These are phyloP conservation scores for Leccinum imitatum DNA, from an alignment of 768 basidiomycete species.

Conservation along the genomic window DNA sequence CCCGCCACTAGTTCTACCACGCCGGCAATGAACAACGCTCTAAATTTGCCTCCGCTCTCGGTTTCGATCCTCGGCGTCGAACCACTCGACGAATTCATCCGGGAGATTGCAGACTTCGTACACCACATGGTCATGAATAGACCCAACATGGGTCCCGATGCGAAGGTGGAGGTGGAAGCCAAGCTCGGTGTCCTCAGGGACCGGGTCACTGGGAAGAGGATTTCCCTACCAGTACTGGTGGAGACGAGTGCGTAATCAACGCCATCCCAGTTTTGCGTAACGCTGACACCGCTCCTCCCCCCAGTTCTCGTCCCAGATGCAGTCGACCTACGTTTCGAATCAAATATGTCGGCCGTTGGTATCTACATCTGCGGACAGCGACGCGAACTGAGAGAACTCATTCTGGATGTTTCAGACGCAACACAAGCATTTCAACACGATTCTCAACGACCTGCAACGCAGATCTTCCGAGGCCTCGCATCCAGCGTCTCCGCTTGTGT, in stretches of 20 bases:
- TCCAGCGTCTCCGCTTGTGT: conserved; percentile 59
- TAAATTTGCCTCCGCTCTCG: conserved; percentile 60
- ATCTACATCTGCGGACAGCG: conserved; percentile 5
- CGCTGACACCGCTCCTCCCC: conserved; percentile 6
- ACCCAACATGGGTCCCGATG: conserved; percentile 49
- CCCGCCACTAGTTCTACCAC: conserved; percentile 11
- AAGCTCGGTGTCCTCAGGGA: conserved; percentile 82
- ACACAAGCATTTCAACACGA: conserved; percentile 81
- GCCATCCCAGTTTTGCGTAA: neutral
- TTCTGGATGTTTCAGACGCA: conserved; percentile 54
- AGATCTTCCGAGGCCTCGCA: conserved; percentile 52
- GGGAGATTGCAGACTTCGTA: conserved; percentile 87
- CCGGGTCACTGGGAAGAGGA: conserved; percentile 49
- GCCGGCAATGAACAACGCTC: conserved; percentile 27
- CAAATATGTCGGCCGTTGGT: conserved; percentile 88
- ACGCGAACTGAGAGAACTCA: conserved; percentile 14
- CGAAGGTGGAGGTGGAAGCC: conserved; percentile 81
- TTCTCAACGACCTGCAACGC: conserved; percentile 81
- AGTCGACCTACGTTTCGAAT: conserved; percentile 75
- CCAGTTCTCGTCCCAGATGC: conserved; percentile 68
- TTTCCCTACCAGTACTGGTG: conserved; percentile 70
- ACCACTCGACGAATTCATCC: conserved; percentile 91
- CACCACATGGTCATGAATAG: conserved; percentile 65
- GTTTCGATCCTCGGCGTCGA: conserved; percentile 86
- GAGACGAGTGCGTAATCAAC: conserved; percentile 71